Evolutionary conservation across 2,329 filamentous ascomycete genomes (phyloP), one percentile per base, ranked within the genome.

Genomic region (Exophiala spinifera): DNA sequence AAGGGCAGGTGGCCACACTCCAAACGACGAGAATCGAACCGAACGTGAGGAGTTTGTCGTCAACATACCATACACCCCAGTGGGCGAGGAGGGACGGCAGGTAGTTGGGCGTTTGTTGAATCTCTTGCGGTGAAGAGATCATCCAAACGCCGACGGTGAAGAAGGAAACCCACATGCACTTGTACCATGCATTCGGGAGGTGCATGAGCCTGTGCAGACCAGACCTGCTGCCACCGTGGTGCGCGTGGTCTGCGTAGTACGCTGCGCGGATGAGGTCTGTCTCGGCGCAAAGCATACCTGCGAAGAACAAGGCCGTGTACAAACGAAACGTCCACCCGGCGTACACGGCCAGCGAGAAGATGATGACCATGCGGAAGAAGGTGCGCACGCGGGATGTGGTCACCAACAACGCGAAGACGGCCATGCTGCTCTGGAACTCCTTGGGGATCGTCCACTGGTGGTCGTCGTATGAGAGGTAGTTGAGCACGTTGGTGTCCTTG

Each of bases 381-480:
- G 19, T 14, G 13, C 46, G 45, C 49, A 60, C 46, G 1, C 57
- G 44, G 15, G 53, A 56, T 8, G 48, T 56, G 2, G 45, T 39
- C 10, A 57, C 44, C 25, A 53, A 17, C 14, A 55, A 15, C n/a
- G 42, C 33, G 31, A 56, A 60, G n/a, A 60, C 49, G 19, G 37
- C 42, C 46, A 69, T 69, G 1, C 72, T 76, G 56, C 71, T 70
- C 37, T 72, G 72, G 44, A 75, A 72, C 58, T 76, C 74, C 14
- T 74, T 68, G 1, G 73, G 72, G 20, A 76, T 74, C 3, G 73
- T 74, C 74, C 74, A 76, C 1, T 76, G 66, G 51, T 76, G 74
- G n/a, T 72, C 71, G 44, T 74, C 51, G 51, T 57, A 56, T 37
- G 39, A 49, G 54, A 48, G 51, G 49, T 52, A 56, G 31, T 49